Conservation (phyloP, 257 asterid species). For the Solanum chmielewskii region DNA sequence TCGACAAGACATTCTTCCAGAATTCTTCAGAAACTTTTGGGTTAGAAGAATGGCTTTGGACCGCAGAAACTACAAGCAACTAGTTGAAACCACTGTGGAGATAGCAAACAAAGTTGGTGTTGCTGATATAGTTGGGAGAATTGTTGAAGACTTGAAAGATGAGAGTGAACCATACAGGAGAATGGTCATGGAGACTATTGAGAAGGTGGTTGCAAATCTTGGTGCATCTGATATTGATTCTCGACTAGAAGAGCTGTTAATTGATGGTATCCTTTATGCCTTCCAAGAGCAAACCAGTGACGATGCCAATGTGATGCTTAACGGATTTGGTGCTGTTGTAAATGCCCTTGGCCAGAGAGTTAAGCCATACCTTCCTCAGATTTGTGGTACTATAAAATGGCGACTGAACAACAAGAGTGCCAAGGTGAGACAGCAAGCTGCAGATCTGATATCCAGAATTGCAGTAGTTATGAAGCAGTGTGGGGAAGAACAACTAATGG, state of each 20-base stretch:
- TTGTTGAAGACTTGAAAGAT: conserved; percentile 81
- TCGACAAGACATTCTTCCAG: conserved; percentile 77
- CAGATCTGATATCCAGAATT: conserved; percentile 75
- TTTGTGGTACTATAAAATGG: conserved; percentile 91
- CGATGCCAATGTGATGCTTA: conserved; percentile 91
- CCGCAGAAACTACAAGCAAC: conserved; percentile 78
- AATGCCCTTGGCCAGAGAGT: conserved; percentile 86
- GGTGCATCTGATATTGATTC: conserved; percentile 87
- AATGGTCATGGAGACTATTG: conserved; percentile 97
- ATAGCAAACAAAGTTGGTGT: conserved; percentile 91
- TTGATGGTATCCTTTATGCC: conserved; percentile 82
- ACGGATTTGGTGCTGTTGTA: conserved; percentile 91
- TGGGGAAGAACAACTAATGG: conserved; percentile 85
- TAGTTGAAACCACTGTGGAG: conserved; percentile 86
- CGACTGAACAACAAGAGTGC: conserved; percentile 89
- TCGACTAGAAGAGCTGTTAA: conserved; percentile 73
- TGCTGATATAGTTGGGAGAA: conserved; percentile 79
- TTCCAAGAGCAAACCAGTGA: conserved; percentile 95
- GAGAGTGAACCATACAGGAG: conserved; percentile 91
- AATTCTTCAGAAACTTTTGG: conserved; percentile 88
- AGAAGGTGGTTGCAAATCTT: conserved; percentile 82
- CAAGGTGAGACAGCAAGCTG: conserved; percentile 88
- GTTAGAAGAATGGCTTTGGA: conserved; percentile 92
- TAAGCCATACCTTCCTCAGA: conserved; percentile 85
- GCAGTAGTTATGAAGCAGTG: conserved; percentile 92